These are phyloP conservation scores for Leccinum solheimii DNA, from an alignment of 1,284 basidiomycete species.

Conservation along the genomic window DNA sequence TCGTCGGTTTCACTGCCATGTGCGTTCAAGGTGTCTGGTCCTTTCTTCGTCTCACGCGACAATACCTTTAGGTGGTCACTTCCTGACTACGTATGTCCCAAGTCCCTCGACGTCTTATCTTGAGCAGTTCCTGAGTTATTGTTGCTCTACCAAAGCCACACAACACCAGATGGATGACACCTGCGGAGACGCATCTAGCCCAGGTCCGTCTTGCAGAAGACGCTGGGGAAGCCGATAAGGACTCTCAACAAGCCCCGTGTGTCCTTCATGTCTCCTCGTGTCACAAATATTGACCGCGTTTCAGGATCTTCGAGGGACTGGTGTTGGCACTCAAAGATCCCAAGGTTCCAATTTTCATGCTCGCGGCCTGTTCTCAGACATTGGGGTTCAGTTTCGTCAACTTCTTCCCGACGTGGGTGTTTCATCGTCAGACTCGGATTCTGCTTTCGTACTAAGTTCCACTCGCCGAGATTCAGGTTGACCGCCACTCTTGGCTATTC, in stretches of 20 bases:
- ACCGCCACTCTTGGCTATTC: background rate
- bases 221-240: background rate
- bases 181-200: slow-evolving; percentile 61
- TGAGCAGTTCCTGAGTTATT: background rate
- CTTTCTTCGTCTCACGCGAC: background rate
- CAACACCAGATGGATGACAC: slow-evolving; percentile 67
- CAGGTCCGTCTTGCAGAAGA: slow-evolving; percentile 2
- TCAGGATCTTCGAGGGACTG: background rate
- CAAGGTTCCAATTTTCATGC: background rate
- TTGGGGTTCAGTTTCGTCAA: background rate
- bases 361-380: background rate
- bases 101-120: background rate
- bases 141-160: slow-evolving; percentile 43
- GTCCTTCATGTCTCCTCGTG: background rate
- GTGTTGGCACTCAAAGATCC: background rate
- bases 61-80: slow-evolving; percentile 44
- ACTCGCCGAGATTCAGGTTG: background rate
- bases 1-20: slow-evolving; percentile 57
- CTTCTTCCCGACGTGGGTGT: slow-evolving; percentile 1
- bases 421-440: background rate
- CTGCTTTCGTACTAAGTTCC: background rate
- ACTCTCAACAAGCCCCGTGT: background rate
- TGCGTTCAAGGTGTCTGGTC: slow-evolving; percentile 31
- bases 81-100: slow-evolving; percentile 51
- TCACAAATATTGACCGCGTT: background rate